phyloP scores from a whole-genome alignment of 2,329 filamentous ascomycete genomes.

The Blastomyces emzantsi region DNA sequence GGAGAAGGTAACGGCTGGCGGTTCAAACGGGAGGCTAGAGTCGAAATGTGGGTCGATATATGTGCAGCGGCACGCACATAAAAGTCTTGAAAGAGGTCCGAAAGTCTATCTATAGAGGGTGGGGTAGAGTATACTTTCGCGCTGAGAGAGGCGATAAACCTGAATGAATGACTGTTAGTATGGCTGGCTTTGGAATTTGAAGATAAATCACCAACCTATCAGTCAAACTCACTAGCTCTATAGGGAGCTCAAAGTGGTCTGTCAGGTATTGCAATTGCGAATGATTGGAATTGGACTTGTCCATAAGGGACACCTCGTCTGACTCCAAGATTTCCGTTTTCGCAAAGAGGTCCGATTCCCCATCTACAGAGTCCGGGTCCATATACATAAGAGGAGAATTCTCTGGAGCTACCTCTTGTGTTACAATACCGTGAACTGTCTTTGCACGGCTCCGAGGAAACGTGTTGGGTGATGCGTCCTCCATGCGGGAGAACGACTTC shows the following conservation, averaged over 20 bases:
- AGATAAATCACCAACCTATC: conserved; percentile 67
- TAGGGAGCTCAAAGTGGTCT: conserved; percentile 76
- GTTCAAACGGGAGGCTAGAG: conserved; percentile 64
- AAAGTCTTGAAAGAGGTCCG: conserved; percentile 89
- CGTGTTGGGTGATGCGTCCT: conserved; percentile 7
- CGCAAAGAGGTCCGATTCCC: conserved; percentile 38
- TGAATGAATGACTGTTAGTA: conserved; percentile 28
- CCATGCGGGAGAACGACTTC: conserved; percentile 10
- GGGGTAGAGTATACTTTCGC: conserved; percentile 80
- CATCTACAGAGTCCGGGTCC: conserved; percentile 18
- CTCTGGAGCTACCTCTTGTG: conserved; percentile 10
- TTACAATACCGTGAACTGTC: conserved; percentile 18
- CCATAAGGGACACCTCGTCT: not conserved
- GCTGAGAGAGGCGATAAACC: conserved; percentile 82
- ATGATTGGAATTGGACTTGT: conserved; percentile 22
- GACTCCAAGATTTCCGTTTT: conserved; percentile 28
- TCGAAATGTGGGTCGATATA: conserved; percentile 77
- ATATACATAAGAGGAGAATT: conserved; percentile 17
- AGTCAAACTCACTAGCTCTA: conserved; percentile 82
- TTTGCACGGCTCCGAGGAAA: conserved; percentile 22
- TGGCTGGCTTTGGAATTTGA: not conserved
- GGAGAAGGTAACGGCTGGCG: conserved; percentile 54
- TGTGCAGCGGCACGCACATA: conserved; percentile 72
- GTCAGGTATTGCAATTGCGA: conserved; percentile 35
- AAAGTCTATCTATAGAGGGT: conserved; percentile 70